A percentile compares a stretch with the other conserved stretches of the same genome.
Conservation (phyloP, 2,329 filamentous ascomycete species). For the Teratosphaeria viscida region DNA sequence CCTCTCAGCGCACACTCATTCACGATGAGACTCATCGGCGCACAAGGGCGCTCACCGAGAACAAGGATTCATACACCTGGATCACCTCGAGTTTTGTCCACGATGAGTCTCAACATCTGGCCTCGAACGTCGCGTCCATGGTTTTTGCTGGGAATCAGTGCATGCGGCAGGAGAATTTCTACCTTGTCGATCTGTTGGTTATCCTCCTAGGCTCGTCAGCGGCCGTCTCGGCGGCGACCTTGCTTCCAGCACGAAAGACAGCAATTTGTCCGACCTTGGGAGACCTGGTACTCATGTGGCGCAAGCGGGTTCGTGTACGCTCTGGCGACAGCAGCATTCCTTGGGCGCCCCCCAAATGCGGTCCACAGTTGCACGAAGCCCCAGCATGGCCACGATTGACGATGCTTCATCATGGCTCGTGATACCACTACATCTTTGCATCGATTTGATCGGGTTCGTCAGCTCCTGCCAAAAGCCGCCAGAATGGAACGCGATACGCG, state of each 20-base stretch:
- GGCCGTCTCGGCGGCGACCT: neutral
- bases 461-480: neutral
- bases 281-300: neutral
- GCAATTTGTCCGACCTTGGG: neutral
- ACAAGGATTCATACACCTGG: neutral
- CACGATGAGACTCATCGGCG: slow-evolving; percentile 37
- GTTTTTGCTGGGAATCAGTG: neutral
- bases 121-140: neutral
- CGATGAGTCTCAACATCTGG: neutral
- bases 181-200: neutral
- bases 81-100: neutral
- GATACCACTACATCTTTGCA: neutral
- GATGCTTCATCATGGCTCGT: neutral
- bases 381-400: neutral
- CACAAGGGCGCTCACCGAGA: neutral
- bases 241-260: neutral
- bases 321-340: neutral
- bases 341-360: neutral
- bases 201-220: neutral
- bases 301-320: neutral
- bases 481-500: neutral
- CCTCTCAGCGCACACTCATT: slow-evolving; percentile 48
- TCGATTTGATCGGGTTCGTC: neutral
- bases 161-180: neutral
- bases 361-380: neutral